Base-by-base conservation (phyloP, 176 grass and related monocot genomes). In the Ananas comosus region DNA sequence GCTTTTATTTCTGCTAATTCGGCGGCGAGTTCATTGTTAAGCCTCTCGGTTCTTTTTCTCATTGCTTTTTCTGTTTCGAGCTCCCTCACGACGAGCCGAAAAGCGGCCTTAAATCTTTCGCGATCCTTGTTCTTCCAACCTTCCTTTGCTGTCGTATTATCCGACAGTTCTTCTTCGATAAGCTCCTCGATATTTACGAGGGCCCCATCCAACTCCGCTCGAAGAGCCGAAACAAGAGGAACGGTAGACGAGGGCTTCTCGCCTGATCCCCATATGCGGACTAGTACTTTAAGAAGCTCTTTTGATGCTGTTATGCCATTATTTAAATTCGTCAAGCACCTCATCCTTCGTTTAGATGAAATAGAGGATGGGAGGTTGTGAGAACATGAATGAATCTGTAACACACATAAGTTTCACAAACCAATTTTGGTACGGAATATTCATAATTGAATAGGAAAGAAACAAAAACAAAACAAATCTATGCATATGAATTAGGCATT, bases 261-360 rank as follows among this genome's bases (percentile, higher is more conserved):
- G 13, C 75, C 78, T 48, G 68, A 54, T 1, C 76, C 76, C 71
- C 72, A 64, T 17, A 92, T 53, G 65, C 53, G 72, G 71, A 72
- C 57, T 27, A 92, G 49, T 12, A 84, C 82, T 14, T 84, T 87
- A 51, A 92, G 67, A 1, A 97, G 84, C 71, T 90, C 86, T 75
- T 80, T 83, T 70, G 84, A 92, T 27, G 93, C 77, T 5, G 65
- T 52, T 33, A 96, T 63, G 71, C 74, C 81, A 66, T 74, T 83
- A 74, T 72, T 80, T 66, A 96, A 71, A 67, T 92, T 72, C 24
- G 80, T 76, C 66, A 79, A 51, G 77, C 53, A 51, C n/a, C 50
- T 72, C 47, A 21, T 65, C 2, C 28, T 74, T 52, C 67, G 48
- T 33, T 49, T 52, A 74, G 66, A 19, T 70, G 82, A 79, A 73